These are phyloP conservation scores for Salix dunnii DNA, from an alignment of 345 rosid species.

Conservation along the genomic window DNA sequence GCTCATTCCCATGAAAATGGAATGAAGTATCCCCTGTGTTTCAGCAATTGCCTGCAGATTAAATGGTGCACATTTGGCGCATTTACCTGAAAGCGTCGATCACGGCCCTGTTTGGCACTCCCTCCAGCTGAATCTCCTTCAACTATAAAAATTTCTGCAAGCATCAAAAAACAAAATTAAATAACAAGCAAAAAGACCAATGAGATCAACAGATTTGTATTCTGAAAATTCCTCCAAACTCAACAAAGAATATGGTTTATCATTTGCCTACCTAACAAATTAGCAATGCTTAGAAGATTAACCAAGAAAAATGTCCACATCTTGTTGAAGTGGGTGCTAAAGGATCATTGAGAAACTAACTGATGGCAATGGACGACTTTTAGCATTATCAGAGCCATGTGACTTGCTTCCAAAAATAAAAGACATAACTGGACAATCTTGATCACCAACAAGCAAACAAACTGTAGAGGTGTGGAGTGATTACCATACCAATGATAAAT, in stretches of 20 bases:
- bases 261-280: neutral
- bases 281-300: neutral
- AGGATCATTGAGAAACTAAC: neutral
- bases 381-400: neutral
- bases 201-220: neutral
- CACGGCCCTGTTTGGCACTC: constrained; percentile 99
- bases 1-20: neutral
- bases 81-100: constrained; percentile 92
- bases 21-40: neutral
- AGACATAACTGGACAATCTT: neutral
- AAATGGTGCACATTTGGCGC: neutral
- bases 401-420: neutral
- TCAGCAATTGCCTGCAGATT: constrained; percentile 4
- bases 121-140: constrained; percentile 99
- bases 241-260: neutral
- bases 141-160: constrained; percentile 89
- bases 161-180: constrained; percentile 1
- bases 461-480: neutral
- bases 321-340: neutral
- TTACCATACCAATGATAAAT: neutral
- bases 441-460: constrained; percentile 1
- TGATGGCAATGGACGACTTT: neutral
- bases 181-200: neutral
- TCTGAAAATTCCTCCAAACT: neutral
- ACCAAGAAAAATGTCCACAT: neutral